Evolutionary conservation across 176 grass and related monocot genomes (phyloP).

Genomic region (Musa troglodytarum): DNA sequence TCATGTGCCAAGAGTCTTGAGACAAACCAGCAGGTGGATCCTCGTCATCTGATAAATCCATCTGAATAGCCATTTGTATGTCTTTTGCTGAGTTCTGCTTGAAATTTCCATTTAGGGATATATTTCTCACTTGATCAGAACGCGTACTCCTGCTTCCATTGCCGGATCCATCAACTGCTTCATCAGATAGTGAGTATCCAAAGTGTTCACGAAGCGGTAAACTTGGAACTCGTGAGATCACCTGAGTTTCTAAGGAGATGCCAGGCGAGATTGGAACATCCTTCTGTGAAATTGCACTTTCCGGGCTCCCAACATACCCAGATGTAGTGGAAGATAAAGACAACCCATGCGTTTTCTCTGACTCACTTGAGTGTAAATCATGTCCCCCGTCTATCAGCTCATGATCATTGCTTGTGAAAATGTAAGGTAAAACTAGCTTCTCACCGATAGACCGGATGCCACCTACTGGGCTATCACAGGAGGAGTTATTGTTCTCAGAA

Average conservation of each 20-base stretch:
- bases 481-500: conserved; percentile 32
- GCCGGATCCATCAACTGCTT: conserved; percentile 36
- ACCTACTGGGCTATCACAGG: conserved; percentile 24
- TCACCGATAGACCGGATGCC: conserved; percentile 25
- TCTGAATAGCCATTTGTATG: conserved; percentile 56
- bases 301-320: conserved; percentile 41
- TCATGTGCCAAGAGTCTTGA: conserved; percentile 41
- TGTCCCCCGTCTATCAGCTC: conserved; percentile 44
- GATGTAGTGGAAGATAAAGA: conserved; percentile 54
- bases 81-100: conserved; percentile 73
- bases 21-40: conserved; percentile 35
- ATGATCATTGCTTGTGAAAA: conserved; percentile 44
- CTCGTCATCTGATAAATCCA: conserved; percentile 42
- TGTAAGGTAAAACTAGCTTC: conserved; percentile 61
- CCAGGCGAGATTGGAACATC: conserved; percentile 27
- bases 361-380: conserved; percentile 41
- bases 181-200: conserved; percentile 40
- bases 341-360: conserved; percentile 42
- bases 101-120: conserved; percentile 52
- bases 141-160: conserved; percentile 63
- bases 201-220: conserved; percentile 45
- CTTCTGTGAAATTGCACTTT: conserved; percentile 44
- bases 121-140: conserved; percentile 67
- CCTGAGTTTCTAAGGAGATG: conserved; percentile 35
- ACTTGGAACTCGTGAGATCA: conserved; percentile 42